These are phyloP conservation scores for Fusarium pseudonygamai DNA, from an alignment of 2,329 filamentous ascomycete genomes.

Conservation along the genomic window DNA sequence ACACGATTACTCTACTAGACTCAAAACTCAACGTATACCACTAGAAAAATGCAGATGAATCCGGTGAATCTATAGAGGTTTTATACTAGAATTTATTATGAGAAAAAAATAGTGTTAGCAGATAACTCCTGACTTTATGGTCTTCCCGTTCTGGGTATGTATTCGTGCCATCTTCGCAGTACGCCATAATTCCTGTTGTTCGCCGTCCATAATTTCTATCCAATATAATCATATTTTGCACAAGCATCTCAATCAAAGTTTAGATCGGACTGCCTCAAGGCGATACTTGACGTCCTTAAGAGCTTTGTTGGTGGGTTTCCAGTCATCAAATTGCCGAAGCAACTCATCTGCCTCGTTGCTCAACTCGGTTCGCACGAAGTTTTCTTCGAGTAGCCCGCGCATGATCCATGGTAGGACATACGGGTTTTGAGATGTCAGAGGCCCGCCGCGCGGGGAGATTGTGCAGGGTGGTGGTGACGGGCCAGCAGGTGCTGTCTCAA, in stretches of 20 bases:
- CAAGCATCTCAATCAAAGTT: constrained; percentile 59
- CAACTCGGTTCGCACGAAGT: constrained; percentile 85
- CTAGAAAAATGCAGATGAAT: background rate
- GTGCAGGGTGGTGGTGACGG: constrained; percentile 47
- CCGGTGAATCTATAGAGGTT: background rate
- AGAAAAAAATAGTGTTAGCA: background rate
- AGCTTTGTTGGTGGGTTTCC: constrained; percentile 90
- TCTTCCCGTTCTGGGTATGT: constrained; percentile 19
- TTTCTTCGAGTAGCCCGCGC: constrained; percentile 90
- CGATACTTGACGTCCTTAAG: constrained; percentile 96
- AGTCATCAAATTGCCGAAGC: constrained; percentile 89
- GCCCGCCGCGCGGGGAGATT: constrained; percentile 38
- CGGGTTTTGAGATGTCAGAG: constrained; percentile 73
- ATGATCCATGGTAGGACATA: constrained; percentile 96
- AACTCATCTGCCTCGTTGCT: constrained; percentile 80
- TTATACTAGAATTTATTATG: constrained; percentile 3
- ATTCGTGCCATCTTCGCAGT: constrained; percentile 9
- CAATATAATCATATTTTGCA: background rate
- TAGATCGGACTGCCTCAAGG: constrained; percentile 89
- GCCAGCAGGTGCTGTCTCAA: constrained; percentile 73
- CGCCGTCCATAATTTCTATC: background rate
- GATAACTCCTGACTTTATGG: constrained; percentile 19
- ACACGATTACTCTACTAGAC: constrained; percentile 33
- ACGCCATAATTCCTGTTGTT: background rate
- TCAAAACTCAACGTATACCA: constrained; percentile 23